Percentiles rank a stretch among this genome's conserved stretches.
phyloP scores from a whole-genome alignment of 164 flowering plant genomes.

The Sedum album region DNA sequence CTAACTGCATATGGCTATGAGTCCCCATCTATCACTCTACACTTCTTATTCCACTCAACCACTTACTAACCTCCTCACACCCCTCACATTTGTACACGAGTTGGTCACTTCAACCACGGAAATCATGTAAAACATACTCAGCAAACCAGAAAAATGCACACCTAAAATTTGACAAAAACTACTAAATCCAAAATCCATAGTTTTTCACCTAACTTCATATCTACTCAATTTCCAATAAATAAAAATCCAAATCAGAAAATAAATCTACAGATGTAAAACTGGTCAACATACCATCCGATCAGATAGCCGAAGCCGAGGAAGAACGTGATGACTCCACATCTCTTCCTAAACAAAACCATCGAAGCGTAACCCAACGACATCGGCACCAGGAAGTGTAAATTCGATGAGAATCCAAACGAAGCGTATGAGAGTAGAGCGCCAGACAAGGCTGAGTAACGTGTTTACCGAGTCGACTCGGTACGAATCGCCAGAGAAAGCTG shows the following conservation, averaged over 20 bases:
- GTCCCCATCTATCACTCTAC: too few relatives aligned
- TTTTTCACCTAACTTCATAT: neutral
- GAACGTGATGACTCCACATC: conserved; percentile 79
- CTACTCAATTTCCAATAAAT: neutral
- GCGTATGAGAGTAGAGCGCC: conserved; percentile 72
- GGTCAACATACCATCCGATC: conserved; percentile 75
- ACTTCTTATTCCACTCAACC: too few relatives aligned
- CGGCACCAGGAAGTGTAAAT: conserved; percentile 82
- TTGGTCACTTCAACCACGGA: too few relatives aligned
- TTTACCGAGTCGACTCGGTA: conserved; percentile 51
- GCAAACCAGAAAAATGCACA: too few relatives aligned
- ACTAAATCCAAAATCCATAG: neutral
- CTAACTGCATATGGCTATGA: too few relatives aligned
- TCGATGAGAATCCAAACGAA: conserved; percentile 84
- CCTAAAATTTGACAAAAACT: too few relatives aligned
- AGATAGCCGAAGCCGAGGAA: conserved; percentile 76
- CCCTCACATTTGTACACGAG: too few relatives aligned
- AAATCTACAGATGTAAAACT: too few relatives aligned
- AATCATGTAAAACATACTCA: too few relatives aligned
- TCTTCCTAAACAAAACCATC: conserved; percentile 59
- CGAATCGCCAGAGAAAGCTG: conserved; percentile 53
- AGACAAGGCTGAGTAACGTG: conserved; percentile 58
- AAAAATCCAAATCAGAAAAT: too few relatives aligned
- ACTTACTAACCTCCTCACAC: too few relatives aligned
- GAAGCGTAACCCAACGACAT: conserved; percentile 71